Base-by-base conservation (phyloP, 75 land plant genomes). In the Larix kaempferi region DNA sequence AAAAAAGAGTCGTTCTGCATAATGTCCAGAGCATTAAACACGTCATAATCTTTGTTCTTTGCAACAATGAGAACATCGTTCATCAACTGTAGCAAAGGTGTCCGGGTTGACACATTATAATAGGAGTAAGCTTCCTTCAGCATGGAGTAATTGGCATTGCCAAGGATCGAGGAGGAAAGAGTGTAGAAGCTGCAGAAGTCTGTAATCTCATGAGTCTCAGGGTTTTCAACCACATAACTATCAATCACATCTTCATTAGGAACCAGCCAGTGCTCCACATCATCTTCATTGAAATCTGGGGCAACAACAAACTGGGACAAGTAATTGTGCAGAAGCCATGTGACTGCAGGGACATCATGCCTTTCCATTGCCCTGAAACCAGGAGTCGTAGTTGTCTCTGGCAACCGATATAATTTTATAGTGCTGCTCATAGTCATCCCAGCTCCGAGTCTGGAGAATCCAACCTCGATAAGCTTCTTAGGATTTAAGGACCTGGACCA, bases 61-160 rank as follows among this genome's bases (percentile, higher is more conserved):
- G 96, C 94, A 57, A 93, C 86, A 37, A 89, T 89, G 21, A 93
- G 89, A 16, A 82, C 90, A 78, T 93, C 96, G 76, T 91, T 93
- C 90, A 93, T 89, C 74, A 93, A 84, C 82, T 93, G 88, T 8
- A 84, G 77, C 56, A 93, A 77, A 15, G 93, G 88, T 15, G 92
- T 91, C 69, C 79, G 71, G 0, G 84, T 86, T 1, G 94, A 67
- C 0, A 93, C 94, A 73, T 93, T 91, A 57, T 93, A 91, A 76
- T 87, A 93, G 2, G 95, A 93, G 57, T 93, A 93, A 14, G 96
- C 96, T 2, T 94, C 96, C 84, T 93, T 93, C 83, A 93, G 72
- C 74, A 80, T 60, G 3, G 84, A 79, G 63, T 93, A 86, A 56
- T 86, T 91, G 82, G 84, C 74, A 57, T 93, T 89, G 14, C 91